phyloP scores from a whole-genome alignment of 257 asterid genomes.

The Paraleonurus japonicus region DNA sequence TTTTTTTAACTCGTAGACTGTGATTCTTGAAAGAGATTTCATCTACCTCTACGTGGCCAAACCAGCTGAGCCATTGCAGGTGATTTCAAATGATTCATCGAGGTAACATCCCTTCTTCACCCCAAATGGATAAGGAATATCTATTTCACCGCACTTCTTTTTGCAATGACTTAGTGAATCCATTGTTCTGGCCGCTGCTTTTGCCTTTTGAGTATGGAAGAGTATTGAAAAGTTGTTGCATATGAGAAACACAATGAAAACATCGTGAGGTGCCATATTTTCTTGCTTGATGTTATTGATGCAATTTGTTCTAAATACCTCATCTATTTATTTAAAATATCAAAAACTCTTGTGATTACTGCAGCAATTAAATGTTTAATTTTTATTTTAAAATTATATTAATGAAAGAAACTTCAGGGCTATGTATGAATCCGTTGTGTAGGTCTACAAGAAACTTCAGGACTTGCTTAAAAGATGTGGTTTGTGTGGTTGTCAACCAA shows the following conservation, averaged over 20 bases:
- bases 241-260: background rate
- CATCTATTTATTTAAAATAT: background rate
- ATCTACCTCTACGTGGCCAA: background rate
- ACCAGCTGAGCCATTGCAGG: constrained; percentile 17
- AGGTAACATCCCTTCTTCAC: constrained; percentile 30
- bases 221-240: background rate
- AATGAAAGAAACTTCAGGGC: background rate
- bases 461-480: constrained; percentile 28
- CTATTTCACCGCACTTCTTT: constrained; percentile 9
- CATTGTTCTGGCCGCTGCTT: background rate
- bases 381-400: too few species aligned
- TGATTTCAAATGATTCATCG: constrained; percentile 19
- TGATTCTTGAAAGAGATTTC: constrained; percentile 24
- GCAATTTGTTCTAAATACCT: background rate
- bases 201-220: background rate
- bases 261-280: background rate
- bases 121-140: constrained; percentile 33
- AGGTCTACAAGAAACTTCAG: background rate
- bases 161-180: background rate
- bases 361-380: too few species aligned
- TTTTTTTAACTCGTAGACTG: background rate
- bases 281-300: background rate
- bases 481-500: background rate
- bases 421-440: too few species aligned
- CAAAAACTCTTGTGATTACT: too few species aligned